Evolutionary conservation across 257 asterid species (phyloP), one percentile per base, ranked within the genome.

Genomic region (Knoxia roxburghii): DNA sequence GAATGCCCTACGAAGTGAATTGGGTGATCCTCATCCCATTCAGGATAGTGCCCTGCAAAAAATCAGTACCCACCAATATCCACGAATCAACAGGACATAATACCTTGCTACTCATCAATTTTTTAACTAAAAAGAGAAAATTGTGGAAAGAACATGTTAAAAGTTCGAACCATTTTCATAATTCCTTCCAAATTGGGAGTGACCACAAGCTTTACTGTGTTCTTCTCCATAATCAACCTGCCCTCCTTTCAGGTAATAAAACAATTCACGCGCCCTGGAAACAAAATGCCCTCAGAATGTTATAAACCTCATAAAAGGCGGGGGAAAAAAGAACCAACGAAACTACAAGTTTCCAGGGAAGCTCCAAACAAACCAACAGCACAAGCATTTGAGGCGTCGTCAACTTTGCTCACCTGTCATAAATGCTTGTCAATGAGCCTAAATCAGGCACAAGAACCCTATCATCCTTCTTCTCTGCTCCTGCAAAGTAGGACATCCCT

Each of bases 401-500:
- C 62, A n/a, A 53, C n/a, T 59, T 23, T 11, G 30, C 81, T 29
- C 65, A 88, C 99, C 96, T 81, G 56, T 88, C 97, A 70, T 85
- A 83, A 64, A 88, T 70, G 79, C 96, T 89, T 7, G 97, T 88
- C 69, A 90, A 77, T 14, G 97, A 93, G 32, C 97, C 97, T 33
- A 93, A 84, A 85, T 92, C 97, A 65, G 97, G 97, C 52, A 92
- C 98, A 72, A 93, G 91, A 75, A 87, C 97, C 81, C 95, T 85
- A 17, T 88, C 97, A 78, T 90, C 99, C 72, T 90, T 94, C 89
- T 86, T 90, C 86, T 94, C 99, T 0, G 99, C 99, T 41, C 97
- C 99, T 23, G 84, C 99, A 71, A 94, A 94, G 79, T 94, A 94
- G 5, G 99, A 94, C 62, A 94, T 61, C 68, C 95, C 96, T 60